phyloP scores from a whole-genome alignment of 2,329 filamentous ascomycete genomes.

The Alternaria viburni region DNA sequence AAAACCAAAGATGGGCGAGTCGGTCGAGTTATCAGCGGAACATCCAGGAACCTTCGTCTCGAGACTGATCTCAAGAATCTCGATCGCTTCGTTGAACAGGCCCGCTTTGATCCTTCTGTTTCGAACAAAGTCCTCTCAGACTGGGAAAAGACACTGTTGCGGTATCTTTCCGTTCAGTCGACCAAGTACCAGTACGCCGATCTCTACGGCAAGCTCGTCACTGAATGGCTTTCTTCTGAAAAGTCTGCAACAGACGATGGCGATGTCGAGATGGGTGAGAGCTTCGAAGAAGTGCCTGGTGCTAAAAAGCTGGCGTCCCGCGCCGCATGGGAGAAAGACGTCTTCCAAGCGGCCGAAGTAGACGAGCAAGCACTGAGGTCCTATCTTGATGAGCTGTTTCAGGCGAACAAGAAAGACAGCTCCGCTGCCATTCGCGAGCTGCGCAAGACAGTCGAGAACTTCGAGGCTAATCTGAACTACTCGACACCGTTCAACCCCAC shows the following conservation, averaged over 20 bases:
- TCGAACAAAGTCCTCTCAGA: slow-evolving; percentile 39
- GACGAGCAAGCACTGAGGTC: slow-evolving; percentile 25
- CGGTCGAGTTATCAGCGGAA: slow-evolving; percentile 26
- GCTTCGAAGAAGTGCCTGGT: slow-evolving; percentile 40
- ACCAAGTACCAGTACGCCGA: slow-evolving; percentile 45
- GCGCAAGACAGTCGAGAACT: slow-evolving; percentile 24
- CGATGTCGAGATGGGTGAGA: slow-evolving; percentile 34
- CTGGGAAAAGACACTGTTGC: slow-evolving; percentile 40
- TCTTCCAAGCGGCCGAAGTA: slow-evolving; percentile 37
- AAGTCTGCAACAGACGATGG: slow-evolving; percentile 22
- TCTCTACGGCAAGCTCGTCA: slow-evolving; percentile 45
- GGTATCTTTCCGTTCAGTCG: slow-evolving; percentile 45
- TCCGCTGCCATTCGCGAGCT: slow-evolving; percentile 24
- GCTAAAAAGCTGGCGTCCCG: slow-evolving; percentile 39
- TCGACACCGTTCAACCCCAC: slow-evolving; percentile 40
- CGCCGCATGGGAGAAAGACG: slow-evolving; percentile 38
- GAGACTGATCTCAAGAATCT: slow-evolving; percentile 41
- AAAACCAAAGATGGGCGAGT: slow-evolving; percentile 13
- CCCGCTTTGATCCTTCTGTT: slow-evolving; percentile 45
- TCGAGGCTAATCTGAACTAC: slow-evolving; percentile 26
- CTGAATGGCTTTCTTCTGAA: slow-evolving; percentile 44
- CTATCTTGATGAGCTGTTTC: slow-evolving; percentile 36
- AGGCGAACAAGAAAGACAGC: slow-evolving; percentile 21
- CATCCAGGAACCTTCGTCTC: slow-evolving; percentile 26
- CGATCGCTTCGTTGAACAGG: slow-evolving; percentile 46